Conservation (phyloP, 75 land plant genomes). For the Pinus tabuliformis region DNA sequence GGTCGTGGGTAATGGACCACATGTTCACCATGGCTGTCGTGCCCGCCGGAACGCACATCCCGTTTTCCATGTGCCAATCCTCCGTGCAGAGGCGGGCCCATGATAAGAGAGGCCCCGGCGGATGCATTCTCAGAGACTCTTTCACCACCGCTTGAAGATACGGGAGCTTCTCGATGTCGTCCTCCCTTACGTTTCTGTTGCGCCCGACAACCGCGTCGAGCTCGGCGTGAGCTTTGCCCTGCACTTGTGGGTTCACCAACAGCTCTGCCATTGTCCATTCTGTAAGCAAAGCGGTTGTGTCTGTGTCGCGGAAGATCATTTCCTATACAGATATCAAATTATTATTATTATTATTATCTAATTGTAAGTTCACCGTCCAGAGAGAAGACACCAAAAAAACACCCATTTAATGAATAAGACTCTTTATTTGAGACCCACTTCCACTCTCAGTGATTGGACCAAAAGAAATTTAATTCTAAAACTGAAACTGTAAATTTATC, state of each 20-base stretch:
- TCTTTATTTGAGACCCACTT: too few relatives aligned
- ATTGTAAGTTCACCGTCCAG: too few relatives aligned
- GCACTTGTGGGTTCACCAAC: constrained; percentile 69
- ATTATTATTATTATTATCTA: too few relatives aligned
- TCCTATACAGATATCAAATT: too few relatives aligned
- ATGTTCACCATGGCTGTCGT: constrained; percentile 97
- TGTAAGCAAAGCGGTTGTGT: constrained; percentile 67
- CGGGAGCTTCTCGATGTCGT: constrained; percentile 48
- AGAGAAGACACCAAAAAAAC: too few relatives aligned
- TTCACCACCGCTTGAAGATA: constrained; percentile 72
- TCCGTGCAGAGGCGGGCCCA: constrained; percentile 82
- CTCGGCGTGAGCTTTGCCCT: constrained; percentile 52
- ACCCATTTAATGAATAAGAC: too few relatives aligned
- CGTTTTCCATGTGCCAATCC: constrained; percentile 46
- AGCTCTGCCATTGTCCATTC: constrained; percentile 87
- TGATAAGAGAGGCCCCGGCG: constrained; percentile 88
- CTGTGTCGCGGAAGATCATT: constrained; percentile 90
- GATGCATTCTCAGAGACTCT: constrained; percentile 68
- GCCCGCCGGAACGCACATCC: constrained; percentile 51
- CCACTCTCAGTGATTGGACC: too few relatives aligned
- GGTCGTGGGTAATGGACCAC: constrained; percentile 84
- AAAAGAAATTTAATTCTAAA: too few relatives aligned
- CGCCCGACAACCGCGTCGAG: constrained; percentile 32
- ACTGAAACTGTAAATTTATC: neutral
- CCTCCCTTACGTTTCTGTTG: constrained; percentile 16